A percentile compares a stretch with the other conserved stretches of the same genome.
phyloP scores from a whole-genome alignment of 2,329 filamentous ascomycete genomes.

The Pyrenophora graminea region DNA sequence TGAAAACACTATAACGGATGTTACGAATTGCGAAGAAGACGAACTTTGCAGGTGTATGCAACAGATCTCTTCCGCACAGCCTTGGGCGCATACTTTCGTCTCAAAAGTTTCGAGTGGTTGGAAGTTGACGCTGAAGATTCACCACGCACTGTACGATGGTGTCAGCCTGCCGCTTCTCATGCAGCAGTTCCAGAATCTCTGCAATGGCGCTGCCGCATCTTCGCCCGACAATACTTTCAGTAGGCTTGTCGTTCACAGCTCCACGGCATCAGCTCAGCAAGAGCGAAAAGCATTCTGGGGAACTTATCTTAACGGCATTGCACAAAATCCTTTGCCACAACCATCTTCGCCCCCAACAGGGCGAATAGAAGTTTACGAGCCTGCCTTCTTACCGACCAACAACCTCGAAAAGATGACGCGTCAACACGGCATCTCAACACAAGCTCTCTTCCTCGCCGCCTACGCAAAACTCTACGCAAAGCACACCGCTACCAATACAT shows the following conservation, averaged over 20 bases:
- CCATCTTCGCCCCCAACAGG: conserved; percentile 33
- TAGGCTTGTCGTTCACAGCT: conserved; percentile 46
- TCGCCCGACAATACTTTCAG: conserved; percentile 41
- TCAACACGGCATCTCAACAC: conserved; percentile 64
- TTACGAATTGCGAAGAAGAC: conserved; percentile 23
- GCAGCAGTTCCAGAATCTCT: conserved; percentile 54
- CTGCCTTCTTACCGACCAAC: conserved; percentile 51
- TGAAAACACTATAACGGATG: conserved; percentile 38
- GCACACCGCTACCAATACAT: conserved; percentile 24
- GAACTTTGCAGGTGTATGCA: background rate
- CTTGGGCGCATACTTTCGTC: conserved; percentile 46
- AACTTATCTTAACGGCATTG: conserved; percentile 47
- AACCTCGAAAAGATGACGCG: conserved; percentile 52
- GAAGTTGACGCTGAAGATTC: conserved; percentile 60
- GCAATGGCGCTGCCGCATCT: conserved; percentile 29
- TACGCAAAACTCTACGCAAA: conserved; percentile 61
- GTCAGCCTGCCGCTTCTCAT: conserved; percentile 73
- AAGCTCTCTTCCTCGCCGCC: conserved; percentile 75
- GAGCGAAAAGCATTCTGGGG: conserved; percentile 56
- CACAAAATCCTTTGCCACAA: conserved; percentile 15
- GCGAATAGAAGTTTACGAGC: conserved; percentile 54
- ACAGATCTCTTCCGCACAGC: conserved; percentile 23
- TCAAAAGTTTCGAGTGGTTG: conserved; percentile 38
- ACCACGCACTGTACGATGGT: conserved; percentile 88
- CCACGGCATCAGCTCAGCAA: conserved; percentile 1